Evolutionary conservation across 192 early-diverging fungal species (phyloP), one percentile per base, ranked within the genome.

Genomic region (Coemansia aciculifera): DNA sequence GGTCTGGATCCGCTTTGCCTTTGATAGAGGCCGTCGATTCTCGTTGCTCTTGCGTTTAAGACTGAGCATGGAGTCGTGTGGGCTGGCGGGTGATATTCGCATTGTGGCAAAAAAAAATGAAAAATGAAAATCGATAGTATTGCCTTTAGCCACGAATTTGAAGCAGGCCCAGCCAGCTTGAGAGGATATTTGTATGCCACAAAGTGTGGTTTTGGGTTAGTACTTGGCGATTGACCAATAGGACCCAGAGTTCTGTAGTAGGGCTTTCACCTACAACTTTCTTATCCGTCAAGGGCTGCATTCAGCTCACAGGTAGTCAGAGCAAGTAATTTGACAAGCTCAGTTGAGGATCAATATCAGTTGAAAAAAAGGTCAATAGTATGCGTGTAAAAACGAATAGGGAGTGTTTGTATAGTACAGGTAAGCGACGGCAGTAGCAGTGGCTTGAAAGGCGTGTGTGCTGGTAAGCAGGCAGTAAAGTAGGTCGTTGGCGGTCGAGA

Each of bases 341-440:
- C 64, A 59, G 40, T 37, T 31, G 42, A 51, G 12, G 27, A 13
- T 12, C 40, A 42, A 37, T 29, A 44, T 37, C 17, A 51, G 62
- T 29, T 57, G 7, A 46, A 13, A 21, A 21, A 36, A 12, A 10
- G 19, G 19, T 21, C 19, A 23, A 17, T 5, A 46, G 44, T 46
- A n/a, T 15, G n/a, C 44, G 1, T 9, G 5, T 46, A 27, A 12
- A 24, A 52, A 52, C 6, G 7, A 52, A 2, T 38, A 29, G n/a
- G 21, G 21, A 27, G 60, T 21, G 9, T 8, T 43, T 44, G 44
- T 65, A 66, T 56, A 56, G 32, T 66, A 66, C 64, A 66, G 38
- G 36, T 32, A 27, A 51, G 59, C 44, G 31, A 63, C 15, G 27
- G 62, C 21, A 42, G 15, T 40, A 63, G n/a, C 13, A 63, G 39